Percentiles rank a stretch among this genome's conserved stretches.
These are phyloP conservation scores for Pleurotus tuber-regium DNA, from an alignment of 768 basidiomycete genomes.

Conservation along the genomic window DNA sequence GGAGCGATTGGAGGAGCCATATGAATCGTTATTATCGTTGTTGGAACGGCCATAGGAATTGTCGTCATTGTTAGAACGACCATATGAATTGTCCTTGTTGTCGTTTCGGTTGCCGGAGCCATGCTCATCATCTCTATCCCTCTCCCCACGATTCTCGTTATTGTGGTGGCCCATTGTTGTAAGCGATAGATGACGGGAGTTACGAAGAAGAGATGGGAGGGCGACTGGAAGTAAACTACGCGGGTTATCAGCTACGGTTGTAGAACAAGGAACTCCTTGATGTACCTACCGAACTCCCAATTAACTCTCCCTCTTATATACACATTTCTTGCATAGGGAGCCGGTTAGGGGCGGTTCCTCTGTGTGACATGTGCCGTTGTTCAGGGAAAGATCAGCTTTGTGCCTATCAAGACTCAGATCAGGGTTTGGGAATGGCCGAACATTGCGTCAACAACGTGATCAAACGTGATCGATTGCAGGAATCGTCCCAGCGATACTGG, in stretches of 20 bases:
- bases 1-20: conserved; percentile 19
- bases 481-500: background rate
- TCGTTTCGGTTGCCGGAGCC: background rate
- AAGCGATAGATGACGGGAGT: no score
- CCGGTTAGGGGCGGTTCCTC: background rate
- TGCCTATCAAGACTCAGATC: conserved; percentile 1
- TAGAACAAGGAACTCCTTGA: no score
- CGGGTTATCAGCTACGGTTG: no score
- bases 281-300: no score
- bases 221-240: no score
- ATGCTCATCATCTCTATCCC: no score
- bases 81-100: background rate
- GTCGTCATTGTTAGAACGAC: conserved; percentile 1
- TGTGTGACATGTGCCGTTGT: background rate
- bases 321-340: no score
- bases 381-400: background rate
- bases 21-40: conserved; percentile 15
- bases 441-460: background rate
- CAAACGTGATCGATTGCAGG: background rate
- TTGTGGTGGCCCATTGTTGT: no score
- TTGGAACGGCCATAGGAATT: conserved; percentile 1
- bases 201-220: no score
- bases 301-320: no score
- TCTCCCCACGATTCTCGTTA: background rate
- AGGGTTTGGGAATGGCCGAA: background rate